These are phyloP conservation scores for Alternaria triticina DNA, from an alignment of 2,329 filamentous ascomycete genomes.

Conservation along the genomic window DNA sequence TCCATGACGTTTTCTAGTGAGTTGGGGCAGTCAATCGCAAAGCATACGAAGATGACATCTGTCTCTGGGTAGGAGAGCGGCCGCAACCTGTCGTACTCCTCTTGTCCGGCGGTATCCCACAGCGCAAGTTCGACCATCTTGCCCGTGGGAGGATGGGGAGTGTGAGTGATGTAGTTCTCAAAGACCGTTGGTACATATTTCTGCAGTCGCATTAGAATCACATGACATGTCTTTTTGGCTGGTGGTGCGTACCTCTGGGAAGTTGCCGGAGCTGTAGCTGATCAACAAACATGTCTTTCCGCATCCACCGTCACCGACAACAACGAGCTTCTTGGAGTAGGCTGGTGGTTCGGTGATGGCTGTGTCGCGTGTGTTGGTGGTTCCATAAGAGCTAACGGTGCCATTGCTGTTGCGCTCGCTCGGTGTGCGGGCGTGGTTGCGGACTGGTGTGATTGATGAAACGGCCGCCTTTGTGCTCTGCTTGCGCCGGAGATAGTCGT, in stretches of 20 bases:
- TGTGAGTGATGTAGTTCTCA: conserved; percentile 99
- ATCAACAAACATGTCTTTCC: conserved; percentile 98
- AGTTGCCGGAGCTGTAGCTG: conserved; percentile 98
- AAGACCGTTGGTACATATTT: conserved; percentile 99
- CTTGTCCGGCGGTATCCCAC: conserved; percentile 98
- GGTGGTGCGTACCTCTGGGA: conserved; percentile 78
- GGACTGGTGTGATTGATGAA: conserved; percentile 42
- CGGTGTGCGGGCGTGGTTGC: conserved; percentile 58
- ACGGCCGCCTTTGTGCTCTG: conserved; percentile 54
- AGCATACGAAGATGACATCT: conserved; percentile 97
- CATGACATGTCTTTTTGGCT: neutral
- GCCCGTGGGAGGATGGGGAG: conserved; percentile 82
- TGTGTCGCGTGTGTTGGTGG: conserved; percentile 77
- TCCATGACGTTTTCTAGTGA: conserved; percentile 98
- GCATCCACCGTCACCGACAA: conserved; percentile 96
- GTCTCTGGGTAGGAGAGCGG: conserved; percentile 98
- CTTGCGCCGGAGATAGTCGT: conserved; percentile 66
- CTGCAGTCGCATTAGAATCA: conserved; percentile 56
- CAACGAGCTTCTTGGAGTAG: conserved; percentile 99
- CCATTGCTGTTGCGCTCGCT: conserved; percentile 81
- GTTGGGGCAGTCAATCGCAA: conserved; percentile 98
- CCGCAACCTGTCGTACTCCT: conserved; percentile 95
- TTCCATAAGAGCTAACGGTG: conserved; percentile 85
- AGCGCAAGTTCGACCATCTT: conserved; percentile 96
- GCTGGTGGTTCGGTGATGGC: conserved; percentile 88